These are phyloP conservation scores for Stereum hirsutum DNA, from an alignment of 1,284 basidiomycete genomes.

Conservation along the genomic window DNA sequence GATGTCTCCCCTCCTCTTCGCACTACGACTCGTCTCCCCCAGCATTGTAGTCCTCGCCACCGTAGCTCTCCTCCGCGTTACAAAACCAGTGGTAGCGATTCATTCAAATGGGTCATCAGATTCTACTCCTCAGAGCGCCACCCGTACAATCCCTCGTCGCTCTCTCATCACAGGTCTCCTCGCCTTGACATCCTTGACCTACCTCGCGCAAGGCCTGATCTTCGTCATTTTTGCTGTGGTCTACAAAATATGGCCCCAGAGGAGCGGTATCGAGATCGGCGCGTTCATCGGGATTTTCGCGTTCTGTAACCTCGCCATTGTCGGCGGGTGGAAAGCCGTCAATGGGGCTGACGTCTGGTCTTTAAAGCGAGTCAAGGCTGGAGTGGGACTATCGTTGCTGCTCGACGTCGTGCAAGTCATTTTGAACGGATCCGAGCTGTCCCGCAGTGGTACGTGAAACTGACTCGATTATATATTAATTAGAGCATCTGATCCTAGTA, in stretches of 20 bases:
- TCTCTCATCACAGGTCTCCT: slow-evolving; percentile 61
- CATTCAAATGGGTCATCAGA: too few species aligned
- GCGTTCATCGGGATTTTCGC: slow-evolving; percentile 58
- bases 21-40: slow-evolving; percentile 56
- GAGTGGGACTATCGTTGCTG: slow-evolving; percentile 39
- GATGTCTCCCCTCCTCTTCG: slow-evolving; percentile 38
- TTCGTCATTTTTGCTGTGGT: slow-evolving; percentile 59
- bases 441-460: slow-evolving; percentile 1
- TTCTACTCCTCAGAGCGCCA: slow-evolving; percentile 69
- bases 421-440: slow-evolving; percentile 38
- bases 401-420: slow-evolving; percentile 53
- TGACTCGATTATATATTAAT: not conserved
- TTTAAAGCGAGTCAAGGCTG: slow-evolving; percentile 43
- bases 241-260: slow-evolving; percentile 50
- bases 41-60: slow-evolving; percentile 44
- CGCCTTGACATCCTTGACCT: slow-evolving; percentile 67
- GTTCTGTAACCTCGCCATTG: slow-evolving; percentile 57
- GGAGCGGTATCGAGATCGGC: slow-evolving; percentile 61
- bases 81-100: too few species aligned
- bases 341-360: slow-evolving; percentile 65
- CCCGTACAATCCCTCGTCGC: slow-evolving; percentile 60
- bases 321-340: slow-evolving; percentile 71
- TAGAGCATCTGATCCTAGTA: slow-evolving; percentile 11
- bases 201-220: slow-evolving; percentile 76
- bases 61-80: slow-evolving; percentile 39